A percentile compares a stretch with the other conserved stretches of the same genome.
Evolutionary conservation across 2,329 filamentous ascomycete species (phyloP).

Genomic region (Ophiocordyceps polyrhachis-furcata): DNA sequence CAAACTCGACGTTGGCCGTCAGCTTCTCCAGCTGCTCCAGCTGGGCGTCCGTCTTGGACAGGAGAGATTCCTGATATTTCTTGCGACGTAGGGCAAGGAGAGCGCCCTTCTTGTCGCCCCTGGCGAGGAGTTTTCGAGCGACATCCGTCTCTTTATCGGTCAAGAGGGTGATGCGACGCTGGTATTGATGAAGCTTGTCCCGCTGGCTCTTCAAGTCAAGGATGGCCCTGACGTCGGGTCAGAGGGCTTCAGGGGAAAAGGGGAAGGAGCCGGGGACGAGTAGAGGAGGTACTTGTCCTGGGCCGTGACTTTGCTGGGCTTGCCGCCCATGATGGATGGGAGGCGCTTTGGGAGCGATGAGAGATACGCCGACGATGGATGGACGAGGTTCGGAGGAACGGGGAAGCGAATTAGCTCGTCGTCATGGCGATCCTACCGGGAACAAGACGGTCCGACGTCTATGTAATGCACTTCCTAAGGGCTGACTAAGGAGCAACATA

Average conservation of each 20-base stretch:
- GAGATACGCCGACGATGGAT: neutral
- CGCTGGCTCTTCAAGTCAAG: constrained; percentile 95
- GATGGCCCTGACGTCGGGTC: constrained; percentile 49
- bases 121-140: constrained; percentile 62
- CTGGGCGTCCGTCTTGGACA: constrained; percentile 79
- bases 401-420: neutral
- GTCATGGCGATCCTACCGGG: neutral
- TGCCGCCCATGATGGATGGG: constrained; percentile 29
- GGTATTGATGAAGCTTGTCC: constrained; percentile 93
- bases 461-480: too few relatives aligned
- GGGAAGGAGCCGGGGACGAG: neutral
- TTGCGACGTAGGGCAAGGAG: constrained; percentile 80
- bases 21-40: constrained; percentile 86
- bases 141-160: constrained; percentile 77
- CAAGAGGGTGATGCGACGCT: constrained; percentile 70
- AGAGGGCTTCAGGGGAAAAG: neutral
- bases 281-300: constrained; percentile 59
- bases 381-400: neutral
- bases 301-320: constrained; percentile 37
- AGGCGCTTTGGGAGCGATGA: constrained; percentile 17
- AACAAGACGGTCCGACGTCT: too few relatives aligned
- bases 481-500: too few relatives aligned
- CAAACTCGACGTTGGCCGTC: constrained; percentile 82
- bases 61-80: constrained; percentile 86
- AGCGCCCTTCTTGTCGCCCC: constrained; percentile 63